Base-by-base conservation (phyloP, 176 grass and related monocot species). In the Cymbopogon citratus region DNA sequence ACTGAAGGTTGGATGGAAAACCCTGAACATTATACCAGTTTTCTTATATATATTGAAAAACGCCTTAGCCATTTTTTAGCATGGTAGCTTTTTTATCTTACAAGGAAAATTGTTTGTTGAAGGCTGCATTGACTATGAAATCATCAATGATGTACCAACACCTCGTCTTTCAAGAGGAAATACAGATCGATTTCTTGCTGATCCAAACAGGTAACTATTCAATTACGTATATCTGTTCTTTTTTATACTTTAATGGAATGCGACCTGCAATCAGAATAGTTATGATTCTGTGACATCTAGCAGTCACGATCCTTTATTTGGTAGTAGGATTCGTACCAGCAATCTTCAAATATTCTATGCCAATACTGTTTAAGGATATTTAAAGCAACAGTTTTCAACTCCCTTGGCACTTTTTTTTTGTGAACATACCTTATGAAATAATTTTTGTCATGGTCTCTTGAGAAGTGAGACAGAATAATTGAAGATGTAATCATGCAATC, bases 171-270 rank as follows among this genome's bases (percentile, higher is more conserved):
- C 91, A 74, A 91, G 82, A 97, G 86, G 77, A 90, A 77, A 87
- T 45, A 80, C 79, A 25, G 89, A 89, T 81, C 87, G 82, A 43
- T 57, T 73, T 87, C 69, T 86, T 80, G 23, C 54, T 88, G 87
- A 94, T 84, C 85, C 83, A 90, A 90, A 87, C 67, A 90, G 94
- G 94, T 97, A 90, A 76, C 35, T 26, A 80, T 51, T 75, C 68
- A 51, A 36, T 25, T 11, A 60, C n/a, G 12, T 62, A 76, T 66
- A 83, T 73, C 3, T 82, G 5, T 73, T 77, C 26, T 54, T 23
- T 34, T 48, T 27, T 43, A 38, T 85, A 54, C 40, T 60, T 64
- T 69, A 63, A 12, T 54, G 43, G 29, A 83, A 57, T 87, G 25
- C 27, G 45, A 70, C 16, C 16, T n/a, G 51, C 28, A 79, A 35